Percentiles rank a stretch among this genome's conserved stretches.
These are phyloP conservation scores for Epicoccum nigrum DNA, from an alignment of 2,329 filamentous ascomycete species.

Conservation along the genomic window DNA sequence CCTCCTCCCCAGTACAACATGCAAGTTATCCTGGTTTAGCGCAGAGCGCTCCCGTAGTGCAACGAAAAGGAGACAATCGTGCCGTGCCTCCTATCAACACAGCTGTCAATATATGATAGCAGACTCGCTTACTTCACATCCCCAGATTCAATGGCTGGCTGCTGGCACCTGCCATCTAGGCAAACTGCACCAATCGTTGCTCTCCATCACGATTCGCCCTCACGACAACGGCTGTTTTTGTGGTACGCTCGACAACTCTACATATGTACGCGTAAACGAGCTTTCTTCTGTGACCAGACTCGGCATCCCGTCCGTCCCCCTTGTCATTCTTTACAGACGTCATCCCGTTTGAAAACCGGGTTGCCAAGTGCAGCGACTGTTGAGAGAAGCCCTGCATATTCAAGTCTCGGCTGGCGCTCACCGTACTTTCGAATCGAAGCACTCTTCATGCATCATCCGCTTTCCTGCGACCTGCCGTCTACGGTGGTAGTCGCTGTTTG, in stretches of 20 bases:
- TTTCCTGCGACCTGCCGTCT: not conserved
- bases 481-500: not conserved
- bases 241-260: conserved; percentile 7
- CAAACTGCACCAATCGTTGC: not conserved
- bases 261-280: no score
- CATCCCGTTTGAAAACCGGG: conserved; percentile 15
- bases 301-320: conserved; percentile 18
- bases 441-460: conserved; percentile 10
- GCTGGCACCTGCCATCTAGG: conserved; percentile 5
- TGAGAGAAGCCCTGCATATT: conserved; percentile 18
- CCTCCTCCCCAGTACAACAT: conserved; percentile 20
- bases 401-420: conserved; percentile 8
- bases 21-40: conserved; percentile 24
- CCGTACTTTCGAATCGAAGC: conserved; percentile 11
- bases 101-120: conserved; percentile 8
- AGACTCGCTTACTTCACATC: conserved; percentile 24
- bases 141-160: conserved; percentile 9
- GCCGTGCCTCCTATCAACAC: conserved; percentile 15
- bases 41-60: conserved; percentile 13
- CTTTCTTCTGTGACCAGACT: conserved; percentile 8
- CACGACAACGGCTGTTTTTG: not conserved
- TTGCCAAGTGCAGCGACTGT: conserved; percentile 17
- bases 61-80: conserved; percentile 16
- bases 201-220: not conserved
- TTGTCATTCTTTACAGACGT: conserved; percentile 17